Evolutionary conservation across 805 yeast genomes (phyloP), one percentile per base, ranked within the genome.

Genomic region (Middelhovenomyces tepae): DNA sequence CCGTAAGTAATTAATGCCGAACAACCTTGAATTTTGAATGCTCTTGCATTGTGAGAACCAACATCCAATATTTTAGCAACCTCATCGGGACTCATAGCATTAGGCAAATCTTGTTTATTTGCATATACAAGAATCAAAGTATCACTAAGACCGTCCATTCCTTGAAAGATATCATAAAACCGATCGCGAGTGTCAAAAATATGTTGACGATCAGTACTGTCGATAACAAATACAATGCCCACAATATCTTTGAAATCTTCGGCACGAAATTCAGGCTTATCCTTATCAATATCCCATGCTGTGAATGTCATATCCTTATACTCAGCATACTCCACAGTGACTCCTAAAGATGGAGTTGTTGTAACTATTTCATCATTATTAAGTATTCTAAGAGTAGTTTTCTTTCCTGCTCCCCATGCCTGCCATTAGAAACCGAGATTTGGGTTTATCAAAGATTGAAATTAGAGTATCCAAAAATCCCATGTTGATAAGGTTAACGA

Each of bases 1-100:
- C 95, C 95, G 62, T 85, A 95, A 69, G 95, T 96, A 44, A 95
- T 80, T 46, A 95, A 86, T 48, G 96, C 96, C 69, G 95, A 85
- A 44, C 95, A 81, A 46, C 95, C 83, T 69, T 86, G 95, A 60
- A 87, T 86, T 69, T 80, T 85, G 96, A 96, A 87, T 55, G 94
- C 94, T 69, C 95, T 83, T 71, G 84, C 93, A 71, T 94, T 81
- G 62, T 87, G 80, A 37, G 94, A 82, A 64, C 85, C 94, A 59
- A 86, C 77, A 45, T 94, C 95, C 56, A 86, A 74, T 65, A 82
- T 84, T 67, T 84, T 94, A 50, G 95, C 84, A 62, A 86, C 81
- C 71, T 86, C 95, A 47, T 94, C 94, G 48, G 95, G 94, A 60
- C 82, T 81, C 95, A 86, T 84, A 50, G 95, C 95, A 57, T 85